Percentiles rank a stretch among this genome's conserved stretches.
Evolutionary conservation across 192 early-diverging fungal species (phyloP).

Genomic region (Podila horticola): DNA sequence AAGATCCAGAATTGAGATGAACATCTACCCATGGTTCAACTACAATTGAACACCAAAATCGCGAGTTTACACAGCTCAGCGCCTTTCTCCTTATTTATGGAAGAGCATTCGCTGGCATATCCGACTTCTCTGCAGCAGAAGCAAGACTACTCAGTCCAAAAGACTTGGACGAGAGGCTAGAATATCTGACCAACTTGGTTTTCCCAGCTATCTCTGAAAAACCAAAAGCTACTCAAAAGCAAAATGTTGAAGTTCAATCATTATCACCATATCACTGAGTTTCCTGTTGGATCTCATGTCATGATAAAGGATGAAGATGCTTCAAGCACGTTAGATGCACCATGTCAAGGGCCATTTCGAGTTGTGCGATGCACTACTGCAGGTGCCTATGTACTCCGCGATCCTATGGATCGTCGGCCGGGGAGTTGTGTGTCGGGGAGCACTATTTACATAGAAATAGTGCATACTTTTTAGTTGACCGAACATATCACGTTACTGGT

Average conservation of each 20-base stretch:
- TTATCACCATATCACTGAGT: not conserved
- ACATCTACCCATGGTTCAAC: constrained; percentile 43
- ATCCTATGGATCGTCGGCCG: not conserved
- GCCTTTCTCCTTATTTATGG: constrained; percentile 50
- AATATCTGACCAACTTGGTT: constrained; percentile 6
- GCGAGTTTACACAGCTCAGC: constrained; percentile 5
- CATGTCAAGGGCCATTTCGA: constrained; percentile 2
- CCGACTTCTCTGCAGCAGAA: not conserved
- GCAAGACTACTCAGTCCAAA: not conserved
- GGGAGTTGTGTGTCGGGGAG: too few relatives aligned
- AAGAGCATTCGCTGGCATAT: not conserved
- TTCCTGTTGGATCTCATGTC: not conserved
- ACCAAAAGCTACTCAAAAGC: not conserved
- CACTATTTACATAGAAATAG: too few relatives aligned
- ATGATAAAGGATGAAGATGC: constrained; percentile 2
- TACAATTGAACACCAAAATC: constrained; percentile 32
- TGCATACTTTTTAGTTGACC: too few relatives aligned
- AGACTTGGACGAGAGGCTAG: not conserved
- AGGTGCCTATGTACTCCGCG: not conserved
- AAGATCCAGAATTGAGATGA: constrained; percentile 20
- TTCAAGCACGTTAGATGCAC: not conserved
- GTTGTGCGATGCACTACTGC: not conserved
- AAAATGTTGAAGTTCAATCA: constrained; percentile 14
- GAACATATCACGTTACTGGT: too few relatives aligned
- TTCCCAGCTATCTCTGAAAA: constrained; percentile 12